phyloP scores from a whole-genome alignment of 345 rosid species.

The Draba incana region DNA sequence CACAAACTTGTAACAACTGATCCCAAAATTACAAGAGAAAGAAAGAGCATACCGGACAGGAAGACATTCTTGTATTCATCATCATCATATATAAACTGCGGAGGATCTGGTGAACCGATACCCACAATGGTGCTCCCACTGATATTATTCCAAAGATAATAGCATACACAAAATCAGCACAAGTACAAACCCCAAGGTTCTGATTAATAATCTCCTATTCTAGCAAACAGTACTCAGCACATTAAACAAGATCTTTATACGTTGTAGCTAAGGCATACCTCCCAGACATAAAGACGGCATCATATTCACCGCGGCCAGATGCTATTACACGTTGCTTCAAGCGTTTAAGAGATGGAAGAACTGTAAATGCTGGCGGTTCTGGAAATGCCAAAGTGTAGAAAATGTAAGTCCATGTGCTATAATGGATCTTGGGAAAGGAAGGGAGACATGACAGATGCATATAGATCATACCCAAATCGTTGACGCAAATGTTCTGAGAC shows the following conservation, averaged over 20 bases:
- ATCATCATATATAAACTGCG: conserved; percentile 77
- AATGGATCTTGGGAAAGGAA: conserved; percentile 6
- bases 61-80: conserved; percentile 80
- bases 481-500: conserved; percentile 83
- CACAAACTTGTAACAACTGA: background rate
- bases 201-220: conserved; percentile 3
- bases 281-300: conserved; percentile 96
- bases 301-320: conserved; percentile 83
- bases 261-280: conserved; percentile 55
- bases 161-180: background rate
- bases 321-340: conserved; percentile 77
- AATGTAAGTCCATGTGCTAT: conserved; percentile 6
- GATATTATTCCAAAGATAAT: conserved; percentile 20
- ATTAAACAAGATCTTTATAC: background rate
- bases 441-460: conserved; percentile 12
- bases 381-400: conserved; percentile 38
- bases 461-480: conserved; percentile 76
- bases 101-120: conserved; percentile 95
- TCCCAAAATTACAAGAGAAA: background rate
- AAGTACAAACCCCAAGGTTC: conserved; percentile 1
- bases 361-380: conserved; percentile 93
- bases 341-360: conserved; percentile 86
- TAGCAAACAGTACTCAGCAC: conserved; percentile 1
- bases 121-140: conserved; percentile 98
- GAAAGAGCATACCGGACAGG: conserved; percentile 65